These are phyloP conservation scores for Cocos nucifera DNA, from an alignment of 176 grass and related monocot species.

Conservation along the genomic window DNA sequence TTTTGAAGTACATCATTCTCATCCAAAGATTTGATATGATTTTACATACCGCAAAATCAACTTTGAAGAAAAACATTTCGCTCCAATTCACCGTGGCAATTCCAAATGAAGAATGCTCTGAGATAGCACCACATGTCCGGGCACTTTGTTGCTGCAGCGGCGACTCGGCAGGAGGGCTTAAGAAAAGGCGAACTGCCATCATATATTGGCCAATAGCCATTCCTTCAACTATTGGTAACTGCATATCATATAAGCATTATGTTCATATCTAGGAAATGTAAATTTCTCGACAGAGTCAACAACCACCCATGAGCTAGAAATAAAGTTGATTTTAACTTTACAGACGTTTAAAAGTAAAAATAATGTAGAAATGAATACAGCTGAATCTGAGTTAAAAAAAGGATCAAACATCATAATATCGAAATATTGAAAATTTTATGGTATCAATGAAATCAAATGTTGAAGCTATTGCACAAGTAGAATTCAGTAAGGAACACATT, in stretches of 20 bases:
- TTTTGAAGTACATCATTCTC: too few relatives aligned
- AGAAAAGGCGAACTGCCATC: slow-evolving; percentile 50
- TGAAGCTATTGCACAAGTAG: too few relatives aligned
- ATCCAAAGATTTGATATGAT: background rate
- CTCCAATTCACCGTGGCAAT: slow-evolving; percentile 58
- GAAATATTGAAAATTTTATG: too few relatives aligned
- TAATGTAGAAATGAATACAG: too few relatives aligned
- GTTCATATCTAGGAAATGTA: slow-evolving; percentile 7
- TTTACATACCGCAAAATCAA: slow-evolving; percentile 53
- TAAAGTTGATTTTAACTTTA: too few relatives aligned
- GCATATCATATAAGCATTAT: slow-evolving; percentile 14
- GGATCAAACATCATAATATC: too few relatives aligned
- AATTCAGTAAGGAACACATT: too few relatives aligned
- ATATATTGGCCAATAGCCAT: slow-evolving; percentile 59
- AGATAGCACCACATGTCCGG: slow-evolving; percentile 57
- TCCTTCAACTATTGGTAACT: slow-evolving; percentile 47
- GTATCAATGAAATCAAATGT: too few relatives aligned
- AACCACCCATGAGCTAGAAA: too few relatives aligned
- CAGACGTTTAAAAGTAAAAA: too few relatives aligned
- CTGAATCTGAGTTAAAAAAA: too few relatives aligned
- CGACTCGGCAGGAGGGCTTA: slow-evolving; percentile 28
- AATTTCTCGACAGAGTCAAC: too few relatives aligned
- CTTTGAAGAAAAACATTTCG: slow-evolving; percentile 98
- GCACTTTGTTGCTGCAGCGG: slow-evolving; percentile 69
- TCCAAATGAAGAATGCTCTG: slow-evolving; percentile 32